Evolutionary conservation across 371 early-diverging fungal species (phyloP).

Genomic region (Parasitella parasitica): DNA sequence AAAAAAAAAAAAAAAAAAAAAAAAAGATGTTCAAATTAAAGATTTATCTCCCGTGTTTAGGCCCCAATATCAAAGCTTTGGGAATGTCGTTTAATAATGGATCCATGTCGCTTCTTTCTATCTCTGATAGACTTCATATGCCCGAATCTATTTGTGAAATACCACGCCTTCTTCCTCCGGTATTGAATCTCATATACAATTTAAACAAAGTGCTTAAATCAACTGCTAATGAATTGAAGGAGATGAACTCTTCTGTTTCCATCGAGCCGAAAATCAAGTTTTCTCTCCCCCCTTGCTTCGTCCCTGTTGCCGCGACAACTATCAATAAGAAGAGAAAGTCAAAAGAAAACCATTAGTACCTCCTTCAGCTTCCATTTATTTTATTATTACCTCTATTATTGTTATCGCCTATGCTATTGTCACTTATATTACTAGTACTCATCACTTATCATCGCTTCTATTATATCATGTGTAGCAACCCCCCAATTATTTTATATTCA

Average conservation of each 20-base stretch:
- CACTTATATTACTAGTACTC: no score
- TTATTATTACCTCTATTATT: no score
- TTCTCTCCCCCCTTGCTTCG: conserved; percentile 18
- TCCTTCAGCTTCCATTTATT: no score
- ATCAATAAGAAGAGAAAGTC: conserved; percentile 19
- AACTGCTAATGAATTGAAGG: conserved; percentile 5
- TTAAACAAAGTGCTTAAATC: conserved; percentile 2
- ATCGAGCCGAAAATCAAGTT: background rate
- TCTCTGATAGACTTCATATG: conserved; percentile 11
- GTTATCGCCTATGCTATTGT: no score
- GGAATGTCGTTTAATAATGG: conserved; percentile 6
- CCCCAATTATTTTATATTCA: no score
- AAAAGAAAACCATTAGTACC: no score
- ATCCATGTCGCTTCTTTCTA: conserved; percentile 2
- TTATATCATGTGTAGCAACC: no score
- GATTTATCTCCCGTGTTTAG: no score
- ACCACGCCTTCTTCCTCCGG: conserved; percentile 13
- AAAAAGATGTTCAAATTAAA: no score
- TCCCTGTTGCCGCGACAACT: conserved; percentile 5
- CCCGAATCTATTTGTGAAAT: conserved; percentile 15
- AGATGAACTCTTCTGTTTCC: conserved; percentile 8
- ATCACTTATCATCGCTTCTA: no score
- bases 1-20: no score
- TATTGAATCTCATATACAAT: conserved; percentile 15
- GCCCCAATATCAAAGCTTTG: background rate